Percentiles rank a stretch among this genome's conserved stretches.
Conservation (phyloP, 305 asterid genomes). For the Coffea humblotiana region DNA sequence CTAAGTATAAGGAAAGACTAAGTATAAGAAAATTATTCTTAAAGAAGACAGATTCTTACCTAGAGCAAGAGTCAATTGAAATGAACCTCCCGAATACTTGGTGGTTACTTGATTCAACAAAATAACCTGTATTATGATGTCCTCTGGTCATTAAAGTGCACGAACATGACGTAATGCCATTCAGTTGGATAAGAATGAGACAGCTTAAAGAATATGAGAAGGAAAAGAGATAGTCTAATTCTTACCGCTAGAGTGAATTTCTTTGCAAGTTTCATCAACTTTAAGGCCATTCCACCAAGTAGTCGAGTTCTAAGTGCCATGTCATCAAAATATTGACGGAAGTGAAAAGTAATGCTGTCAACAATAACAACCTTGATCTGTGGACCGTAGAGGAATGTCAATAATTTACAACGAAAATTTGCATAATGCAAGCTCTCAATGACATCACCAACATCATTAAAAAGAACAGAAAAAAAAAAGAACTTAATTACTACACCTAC, state of each 20-base stretch:
- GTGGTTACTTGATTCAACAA: constrained; percentile 89
- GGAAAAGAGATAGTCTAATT: constrained; percentile 2
- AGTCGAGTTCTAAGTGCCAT: constrained; percentile 91
- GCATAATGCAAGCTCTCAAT: too few species aligned
- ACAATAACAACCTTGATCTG: constrained; percentile 83
- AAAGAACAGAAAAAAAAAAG: too few species aligned
- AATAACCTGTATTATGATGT: constrained; percentile 60
- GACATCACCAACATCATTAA: too few species aligned
- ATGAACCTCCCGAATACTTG: constrained; percentile 75
- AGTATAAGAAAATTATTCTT: not conserved
- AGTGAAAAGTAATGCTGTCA: constrained; percentile 94
- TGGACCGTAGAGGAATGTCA: constrained; percentile 20
- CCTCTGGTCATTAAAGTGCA: constrained; percentile 6
- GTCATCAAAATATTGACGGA: constrained; percentile 94
- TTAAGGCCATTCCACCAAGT: constrained; percentile 83
- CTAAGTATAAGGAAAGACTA: not conserved
- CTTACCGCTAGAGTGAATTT: constrained; percentile 81
- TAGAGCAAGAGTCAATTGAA: constrained; percentile 86
- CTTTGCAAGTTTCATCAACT: constrained; percentile 89
- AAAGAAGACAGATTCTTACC: constrained; percentile 44
- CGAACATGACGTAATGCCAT: not conserved
- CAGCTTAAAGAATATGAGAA: not conserved
- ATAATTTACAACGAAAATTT: not conserved
- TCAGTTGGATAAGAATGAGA: not conserved
- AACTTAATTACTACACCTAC: constrained; percentile 44